Evolutionary conservation across 1,139 yeast species (phyloP).

Genomic region (Candida dubliniensis): DNA sequence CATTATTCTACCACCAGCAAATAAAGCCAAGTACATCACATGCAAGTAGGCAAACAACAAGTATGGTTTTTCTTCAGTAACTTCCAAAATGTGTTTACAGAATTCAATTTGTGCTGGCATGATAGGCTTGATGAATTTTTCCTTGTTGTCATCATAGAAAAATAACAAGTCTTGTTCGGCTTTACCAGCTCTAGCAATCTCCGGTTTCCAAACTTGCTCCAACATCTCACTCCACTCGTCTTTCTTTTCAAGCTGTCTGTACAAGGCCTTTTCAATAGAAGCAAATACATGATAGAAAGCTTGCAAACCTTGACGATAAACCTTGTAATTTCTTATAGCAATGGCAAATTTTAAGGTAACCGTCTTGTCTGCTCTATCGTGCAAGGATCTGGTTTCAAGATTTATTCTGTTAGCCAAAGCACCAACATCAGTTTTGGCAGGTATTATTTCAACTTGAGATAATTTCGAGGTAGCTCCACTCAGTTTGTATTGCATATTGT

Average conservation of each 20-base stretch:
- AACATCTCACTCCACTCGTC: conserved; percentile 47
- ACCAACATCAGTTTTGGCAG: conserved; percentile 71
- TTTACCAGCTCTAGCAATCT: conserved; percentile 60
- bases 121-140: conserved; percentile 56
- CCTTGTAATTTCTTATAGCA: conserved; percentile 72
- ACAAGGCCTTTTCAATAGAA: conserved; percentile 60
- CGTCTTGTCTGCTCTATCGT: conserved; percentile 67
- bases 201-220: conserved; percentile 66
- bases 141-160: conserved; percentile 56
- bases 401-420: conserved; percentile 84
- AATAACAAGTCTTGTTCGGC: conserved; percentile 65
- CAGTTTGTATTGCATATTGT: conserved; percentile 17
- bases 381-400: conserved; percentile 60
- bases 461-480: conserved; percentile 40
- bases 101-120: conserved; percentile 64
- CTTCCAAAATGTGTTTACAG: conserved; percentile 56
- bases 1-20: conserved; percentile 84
- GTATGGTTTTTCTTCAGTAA: conserved; percentile 63
- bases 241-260: conserved; percentile 44
- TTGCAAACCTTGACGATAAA: conserved; percentile 80
- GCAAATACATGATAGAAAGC: conserved; percentile 75
- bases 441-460: conserved; percentile 61
- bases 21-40: conserved; percentile 79
- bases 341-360: conserved; percentile 71
- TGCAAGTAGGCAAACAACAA: conserved; percentile 80